Evolutionary conservation across 2,329 filamentous ascomycete species (phyloP).

Genomic region (Ascochyta fabae): DNA sequence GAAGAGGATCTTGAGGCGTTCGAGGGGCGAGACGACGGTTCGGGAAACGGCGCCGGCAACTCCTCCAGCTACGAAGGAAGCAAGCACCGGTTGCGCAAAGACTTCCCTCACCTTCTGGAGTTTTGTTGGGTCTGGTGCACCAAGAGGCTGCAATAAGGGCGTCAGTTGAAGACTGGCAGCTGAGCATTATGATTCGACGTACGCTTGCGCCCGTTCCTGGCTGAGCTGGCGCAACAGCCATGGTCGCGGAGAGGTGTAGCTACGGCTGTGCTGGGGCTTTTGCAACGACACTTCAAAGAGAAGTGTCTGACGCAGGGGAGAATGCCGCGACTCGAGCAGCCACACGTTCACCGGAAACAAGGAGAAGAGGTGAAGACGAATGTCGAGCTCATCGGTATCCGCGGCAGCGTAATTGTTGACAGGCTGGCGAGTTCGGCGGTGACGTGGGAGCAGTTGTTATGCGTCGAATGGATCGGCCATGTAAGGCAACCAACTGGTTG

Average conservation of each 20-base stretch:
- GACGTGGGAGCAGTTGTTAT: constrained; percentile 22
- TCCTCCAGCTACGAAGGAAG: constrained; percentile 92
- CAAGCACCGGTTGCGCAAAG: constrained; percentile 82
- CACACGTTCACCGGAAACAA: constrained; percentile 32
- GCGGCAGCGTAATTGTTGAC: constrained; percentile 23
- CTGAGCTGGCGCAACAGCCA: constrained; percentile 23
- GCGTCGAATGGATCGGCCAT: constrained; percentile 37
- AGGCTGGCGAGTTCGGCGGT: constrained; percentile 18
- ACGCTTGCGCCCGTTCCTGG: constrained; percentile 31
- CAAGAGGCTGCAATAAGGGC: constrained; percentile 19
- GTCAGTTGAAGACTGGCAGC: constrained; percentile 22
- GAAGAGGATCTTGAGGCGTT: constrained; percentile 96
- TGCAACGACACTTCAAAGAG: constrained; percentile 25
- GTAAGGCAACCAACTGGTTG: constrained; percentile 29
- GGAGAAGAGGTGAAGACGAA: constrained; percentile 24
- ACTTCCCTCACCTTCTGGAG: constrained; percentile 38
- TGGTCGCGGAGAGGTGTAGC: constrained; percentile 27
- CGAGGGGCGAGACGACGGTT: constrained; percentile 94
- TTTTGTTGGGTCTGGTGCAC: constrained; percentile 26
- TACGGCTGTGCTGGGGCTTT: constrained; percentile 27
- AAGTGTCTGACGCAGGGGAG: constrained; percentile 14
- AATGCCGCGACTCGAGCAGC: constrained; percentile 21
- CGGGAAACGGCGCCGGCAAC: constrained; percentile 96
- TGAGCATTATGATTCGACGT: constrained; percentile 19
- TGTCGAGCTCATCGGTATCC: constrained; percentile 43